phyloP scores from a whole-genome alignment of 495 filamentous ascomycete species.

The Bathelium albidoporum region DNA sequence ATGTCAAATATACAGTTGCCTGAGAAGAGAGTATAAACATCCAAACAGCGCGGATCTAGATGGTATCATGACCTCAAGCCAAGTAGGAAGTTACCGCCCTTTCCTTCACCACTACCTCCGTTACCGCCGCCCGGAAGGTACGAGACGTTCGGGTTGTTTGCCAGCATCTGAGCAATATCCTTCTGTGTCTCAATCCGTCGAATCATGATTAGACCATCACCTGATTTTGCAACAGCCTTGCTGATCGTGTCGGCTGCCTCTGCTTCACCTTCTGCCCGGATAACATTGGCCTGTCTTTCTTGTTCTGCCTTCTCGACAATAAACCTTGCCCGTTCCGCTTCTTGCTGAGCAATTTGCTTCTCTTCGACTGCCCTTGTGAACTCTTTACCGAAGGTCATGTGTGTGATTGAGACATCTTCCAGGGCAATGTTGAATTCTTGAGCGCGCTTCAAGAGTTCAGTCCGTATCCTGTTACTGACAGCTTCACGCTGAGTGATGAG shows the following conservation, averaged over 20 bases:
- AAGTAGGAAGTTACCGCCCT: conserved; percentile 54
- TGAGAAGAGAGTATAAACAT: background rate
- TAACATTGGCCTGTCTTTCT: conserved; percentile 96
- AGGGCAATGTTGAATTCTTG: conserved; percentile 97
- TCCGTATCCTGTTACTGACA: conserved; percentile 88
- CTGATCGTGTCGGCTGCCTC: conserved; percentile 91
- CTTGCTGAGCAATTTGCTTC: conserved; percentile 99
- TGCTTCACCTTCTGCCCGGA: conserved; percentile 93
- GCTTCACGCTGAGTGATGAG: conserved; percentile 98
- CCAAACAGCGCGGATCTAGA: background rate
- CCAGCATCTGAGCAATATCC: conserved; percentile 87
- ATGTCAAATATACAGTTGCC: background rate
- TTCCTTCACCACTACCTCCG: conserved; percentile 38
- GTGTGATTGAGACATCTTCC: conserved; percentile 97
- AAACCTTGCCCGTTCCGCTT: conserved; percentile 92
- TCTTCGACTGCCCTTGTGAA: conserved; percentile 98
- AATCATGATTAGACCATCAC: conserved; percentile 89
- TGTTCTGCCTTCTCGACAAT: conserved; percentile 99
- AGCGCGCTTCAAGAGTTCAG: conserved; percentile 91
- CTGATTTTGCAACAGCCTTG: conserved; percentile 83
- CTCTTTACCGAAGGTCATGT: conserved; percentile 99
- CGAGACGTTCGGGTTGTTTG: conserved; percentile 87
- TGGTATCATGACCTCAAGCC: conserved; percentile 40
- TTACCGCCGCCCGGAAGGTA: conserved; percentile 76
- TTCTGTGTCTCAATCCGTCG: conserved; percentile 92